Conservation (phyloP, 352 stramenopile genomes). For the Globisporangium acanthophoron region DNA sequence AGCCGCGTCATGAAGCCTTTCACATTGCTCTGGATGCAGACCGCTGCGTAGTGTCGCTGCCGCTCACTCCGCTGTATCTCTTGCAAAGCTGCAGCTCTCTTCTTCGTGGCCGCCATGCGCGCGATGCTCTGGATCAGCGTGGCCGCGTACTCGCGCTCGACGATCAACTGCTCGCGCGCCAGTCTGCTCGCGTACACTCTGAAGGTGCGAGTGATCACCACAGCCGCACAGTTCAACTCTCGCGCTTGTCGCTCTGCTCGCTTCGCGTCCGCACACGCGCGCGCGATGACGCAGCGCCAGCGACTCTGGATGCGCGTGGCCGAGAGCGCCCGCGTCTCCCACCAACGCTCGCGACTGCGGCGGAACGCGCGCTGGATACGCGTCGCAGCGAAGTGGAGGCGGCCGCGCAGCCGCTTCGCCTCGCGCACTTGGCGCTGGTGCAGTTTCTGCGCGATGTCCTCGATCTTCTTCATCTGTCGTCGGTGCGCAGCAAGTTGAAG, state of each 20-base stretch:
- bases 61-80: slow-evolving; percentile 8
- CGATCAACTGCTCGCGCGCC: slow-evolving; percentile 18
- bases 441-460: slow-evolving; percentile 59
- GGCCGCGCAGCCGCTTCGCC: slow-evolving; percentile 51
- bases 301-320: slow-evolving; percentile 36
- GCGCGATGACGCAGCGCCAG: slow-evolving; percentile 29
- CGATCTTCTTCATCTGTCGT: slow-evolving; percentile 68
- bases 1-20: slow-evolving; percentile 56
- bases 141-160: slow-evolving; percentile 26
- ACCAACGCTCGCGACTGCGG: slow-evolving; percentile 11
- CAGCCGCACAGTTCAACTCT: slow-evolving; percentile 21
- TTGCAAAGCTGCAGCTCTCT: slow-evolving; percentile 11
- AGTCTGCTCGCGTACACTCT: slow-evolving; percentile 26
- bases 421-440: slow-evolving; percentile 65
- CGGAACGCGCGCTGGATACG: slow-evolving; percentile 48
- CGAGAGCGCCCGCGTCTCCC: slow-evolving; percentile 19
- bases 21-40: slow-evolving; percentile 46
- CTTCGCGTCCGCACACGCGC: slow-evolving; percentile 12
- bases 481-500: no score
- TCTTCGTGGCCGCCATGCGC: slow-evolving; percentile 24
- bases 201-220: slow-evolving; percentile 36
- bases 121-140: slow-evolving; percentile 38
- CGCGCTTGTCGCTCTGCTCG: slow-evolving; percentile 14
- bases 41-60: slow-evolving; percentile 24
- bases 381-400: slow-evolving; percentile 39